These are phyloP conservation scores for Geotrichum macrosporum DNA, from an alignment of 1,139 yeast genomes.

Conservation along the genomic window DNA sequence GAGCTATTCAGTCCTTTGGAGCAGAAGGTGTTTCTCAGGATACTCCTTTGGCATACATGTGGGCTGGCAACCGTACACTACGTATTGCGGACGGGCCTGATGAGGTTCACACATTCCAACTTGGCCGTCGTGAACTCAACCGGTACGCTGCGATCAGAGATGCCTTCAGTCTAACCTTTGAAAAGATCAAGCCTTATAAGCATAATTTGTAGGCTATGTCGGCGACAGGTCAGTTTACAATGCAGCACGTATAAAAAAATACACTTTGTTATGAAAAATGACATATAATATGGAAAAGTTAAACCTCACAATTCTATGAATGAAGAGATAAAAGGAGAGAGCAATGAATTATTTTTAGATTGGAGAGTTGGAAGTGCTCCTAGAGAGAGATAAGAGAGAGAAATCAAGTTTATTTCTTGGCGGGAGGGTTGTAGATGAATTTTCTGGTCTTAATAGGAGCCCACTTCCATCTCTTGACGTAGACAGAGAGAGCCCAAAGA, in stretches of 20 bases:
- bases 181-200: conserved; percentile 5
- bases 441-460: conserved; percentile 92
- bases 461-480: conserved; percentile 99
- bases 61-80: conserved; percentile 55
- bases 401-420: conserved; percentile 64
- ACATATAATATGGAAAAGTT: neutral
- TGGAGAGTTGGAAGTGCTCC: neutral
- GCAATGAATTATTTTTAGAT: neutral
- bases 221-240: neutral
- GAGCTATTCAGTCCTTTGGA: conserved; percentile 67
- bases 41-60: conserved; percentile 55
- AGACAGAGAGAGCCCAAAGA: conserved; percentile 74
- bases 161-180: conserved; percentile 10
- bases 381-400: neutral
- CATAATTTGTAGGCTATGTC: conserved; percentile 1
- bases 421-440: conserved; percentile 88
- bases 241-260: neutral
- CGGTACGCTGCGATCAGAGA: conserved; percentile 11
- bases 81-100: conserved; percentile 76
- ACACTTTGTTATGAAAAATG: neutral
- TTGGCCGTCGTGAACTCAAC: conserved; percentile 47
- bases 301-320: neutral
- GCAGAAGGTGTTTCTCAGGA: conserved; percentile 67
- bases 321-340: neutral
- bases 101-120: conserved; percentile 63